These are phyloP conservation scores for Trichoderma asperellum DNA, from an alignment of 2,329 filamentous ascomycete species.

Conservation along the genomic window DNA sequence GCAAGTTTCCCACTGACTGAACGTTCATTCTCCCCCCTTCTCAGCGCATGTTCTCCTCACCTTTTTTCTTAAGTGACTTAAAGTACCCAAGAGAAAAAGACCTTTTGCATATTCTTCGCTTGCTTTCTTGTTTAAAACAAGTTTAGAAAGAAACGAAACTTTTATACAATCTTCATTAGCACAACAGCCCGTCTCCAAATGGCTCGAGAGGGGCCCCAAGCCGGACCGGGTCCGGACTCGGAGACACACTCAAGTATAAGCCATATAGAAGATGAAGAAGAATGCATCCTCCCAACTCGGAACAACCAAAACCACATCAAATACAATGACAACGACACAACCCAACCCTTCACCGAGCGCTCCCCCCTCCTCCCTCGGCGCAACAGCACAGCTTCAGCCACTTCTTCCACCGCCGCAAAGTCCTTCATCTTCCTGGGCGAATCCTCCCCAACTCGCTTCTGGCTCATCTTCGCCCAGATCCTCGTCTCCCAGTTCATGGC, in stretches of 20 bases:
- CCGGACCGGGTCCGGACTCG: constrained; percentile 27
- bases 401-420: neutral
- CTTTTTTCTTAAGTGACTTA: neutral
- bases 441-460: constrained; percentile 58
- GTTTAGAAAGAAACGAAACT: neutral
- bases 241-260: neutral
- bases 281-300: neutral
- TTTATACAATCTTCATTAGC: neutral
- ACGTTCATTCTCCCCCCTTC: neutral
- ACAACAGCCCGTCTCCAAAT: neutral
- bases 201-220: neutral
- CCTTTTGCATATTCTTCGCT: neutral
- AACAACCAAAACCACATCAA: constrained; percentile 21
- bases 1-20: neutral
- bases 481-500: constrained; percentile 61
- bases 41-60: too few species aligned
- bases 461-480: constrained; percentile 64
- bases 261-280: neutral
- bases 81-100: neutral
- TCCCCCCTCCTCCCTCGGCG: constrained; percentile 36
- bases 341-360: constrained; percentile 31
- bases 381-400: neutral
- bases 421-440: constrained; percentile 49
- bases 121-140: neutral
- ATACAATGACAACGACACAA: neutral